Conservation (phyloP, 441 rosid genomes). For the Manihot esculenta region DNA sequence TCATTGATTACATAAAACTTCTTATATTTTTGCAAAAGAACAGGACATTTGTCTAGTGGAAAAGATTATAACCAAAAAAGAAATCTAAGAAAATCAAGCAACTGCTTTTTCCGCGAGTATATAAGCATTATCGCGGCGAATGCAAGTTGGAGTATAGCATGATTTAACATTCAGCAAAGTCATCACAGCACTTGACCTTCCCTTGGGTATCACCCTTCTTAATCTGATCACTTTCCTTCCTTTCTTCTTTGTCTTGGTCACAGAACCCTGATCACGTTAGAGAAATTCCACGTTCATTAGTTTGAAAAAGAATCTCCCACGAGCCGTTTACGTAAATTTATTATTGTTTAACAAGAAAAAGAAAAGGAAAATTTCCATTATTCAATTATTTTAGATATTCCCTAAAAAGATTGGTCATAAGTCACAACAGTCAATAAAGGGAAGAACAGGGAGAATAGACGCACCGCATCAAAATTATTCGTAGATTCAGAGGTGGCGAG, state of each 20-base stretch:
- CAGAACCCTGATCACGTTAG: slow-evolving; percentile 25
- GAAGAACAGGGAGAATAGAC: too few relatives aligned
- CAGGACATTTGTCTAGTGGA: not conserved
- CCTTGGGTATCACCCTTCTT: slow-evolving; percentile 37
- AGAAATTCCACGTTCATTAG: too few relatives aligned
- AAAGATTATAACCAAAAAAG: not conserved
- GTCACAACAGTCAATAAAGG: too few relatives aligned
- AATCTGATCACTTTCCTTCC: slow-evolving; percentile 39
- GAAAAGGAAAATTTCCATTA: too few relatives aligned
- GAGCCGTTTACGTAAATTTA: too few relatives aligned
- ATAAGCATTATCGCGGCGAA: slow-evolving; percentile 27
- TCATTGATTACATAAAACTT: slow-evolving; percentile 1
- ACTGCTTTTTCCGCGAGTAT: slow-evolving; percentile 34
- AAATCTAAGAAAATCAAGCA: slow-evolving; percentile 13
- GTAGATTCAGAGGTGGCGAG: not conserved
- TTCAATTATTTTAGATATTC: too few relatives aligned
- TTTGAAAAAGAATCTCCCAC: too few relatives aligned
- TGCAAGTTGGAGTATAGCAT: slow-evolving; percentile 50
- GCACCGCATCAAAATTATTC: not conserved
- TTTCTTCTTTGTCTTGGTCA: slow-evolving; percentile 32
- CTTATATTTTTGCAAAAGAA: not conserved
- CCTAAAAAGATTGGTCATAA: too few relatives aligned
- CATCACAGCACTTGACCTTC: slow-evolving; percentile 32
- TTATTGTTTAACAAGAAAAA: too few relatives aligned
- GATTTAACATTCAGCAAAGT: slow-evolving; percentile 46